Percentiles rank a stretch among this genome's conserved stretches.
Conservation (phyloP, 192 early-diverging fungal genomes). For the Gigaspora rosea region DNA sequence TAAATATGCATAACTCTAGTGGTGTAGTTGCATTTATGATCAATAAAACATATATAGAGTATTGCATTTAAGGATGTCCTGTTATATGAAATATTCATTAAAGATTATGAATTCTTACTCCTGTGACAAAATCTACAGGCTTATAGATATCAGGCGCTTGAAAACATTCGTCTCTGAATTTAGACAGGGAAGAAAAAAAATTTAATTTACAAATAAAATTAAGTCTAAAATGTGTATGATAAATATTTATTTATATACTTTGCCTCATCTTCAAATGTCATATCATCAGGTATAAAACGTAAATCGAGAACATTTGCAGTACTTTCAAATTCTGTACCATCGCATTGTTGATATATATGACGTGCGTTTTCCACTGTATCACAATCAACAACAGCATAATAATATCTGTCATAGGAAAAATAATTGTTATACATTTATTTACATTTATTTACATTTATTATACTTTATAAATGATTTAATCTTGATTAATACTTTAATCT, state of each 20-base stretch:
- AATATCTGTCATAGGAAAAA: conserved; percentile 56
- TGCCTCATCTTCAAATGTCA: conserved; percentile 79
- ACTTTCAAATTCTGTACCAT: conserved; percentile 90
- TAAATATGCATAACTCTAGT: too few species aligned
- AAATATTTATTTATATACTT: conserved; percentile 11
- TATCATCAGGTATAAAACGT: conserved; percentile 89
- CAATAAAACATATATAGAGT: too few species aligned
- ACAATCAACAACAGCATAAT: conserved; percentile 94
- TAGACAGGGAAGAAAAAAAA: neutral
- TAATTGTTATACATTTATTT: neutral
- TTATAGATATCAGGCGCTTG: conserved; percentile 67
- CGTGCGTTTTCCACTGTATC: conserved; percentile 82
- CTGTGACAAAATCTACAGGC: conserved; percentile 71
- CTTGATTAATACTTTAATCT: conserved; percentile 58
- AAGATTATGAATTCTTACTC: conserved; percentile 34
- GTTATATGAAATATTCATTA: neutral
- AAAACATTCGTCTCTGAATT: conserved; percentile 52
- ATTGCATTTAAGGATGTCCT: neutral
- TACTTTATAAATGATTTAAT: neutral
- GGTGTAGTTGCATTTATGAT: too few species aligned
- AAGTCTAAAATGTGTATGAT: neutral
- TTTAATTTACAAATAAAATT: neutral
- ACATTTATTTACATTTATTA: neutral
- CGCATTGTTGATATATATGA: conserved; percentile 78
- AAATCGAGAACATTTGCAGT: conserved; percentile 93